Base-by-base conservation (phyloP, 2,329 filamentous ascomycete genomes). In the Colletotrichum falcatum region DNA sequence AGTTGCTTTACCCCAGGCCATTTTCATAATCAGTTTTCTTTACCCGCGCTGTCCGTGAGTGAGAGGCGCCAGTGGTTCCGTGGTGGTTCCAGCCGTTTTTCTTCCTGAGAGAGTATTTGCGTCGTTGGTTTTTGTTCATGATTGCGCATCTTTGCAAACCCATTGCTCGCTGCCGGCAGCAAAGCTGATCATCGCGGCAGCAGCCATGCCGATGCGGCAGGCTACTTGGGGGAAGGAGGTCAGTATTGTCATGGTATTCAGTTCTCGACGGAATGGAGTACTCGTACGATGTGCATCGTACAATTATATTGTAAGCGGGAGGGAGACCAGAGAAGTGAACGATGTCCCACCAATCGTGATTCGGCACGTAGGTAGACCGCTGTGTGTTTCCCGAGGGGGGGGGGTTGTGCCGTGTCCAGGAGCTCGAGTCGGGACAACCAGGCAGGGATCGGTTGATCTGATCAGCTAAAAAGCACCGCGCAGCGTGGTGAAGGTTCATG, bases 401-500 rank as follows among this genome's bases (percentile, higher is more conserved):
- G 54, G 61, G 54, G 60, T 60, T 20, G 61, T 65, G 61, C 46
- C 39, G 60, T 54, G 37, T n/a, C 66, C 61, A 42, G 53, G 59
- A 54, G 53, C 44, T 51, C 20, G 28, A 48, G 66, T 53, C 66
- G 66, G 55, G 39, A 65, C 46, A 48, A 37, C 18, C 37, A 54
- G 61, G 39, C 54, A 65, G 54, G 46, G 54, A 48, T 37, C 37
- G 23, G 61, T 69, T 59, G 61, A 44, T 64, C 64, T 68, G 51
- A 18, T 64, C 11, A 58, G 35, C 53, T 68, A 23, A 14, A 35
- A 35, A 54, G 28, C 51, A 53, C 7, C 26, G 49, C 28, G 49
- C 58, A 55, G 28, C 49, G 49, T 23, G 28, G 33, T 14, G 44
- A 30, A 16, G 56, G 23, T 37, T 42, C 30, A 30, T 30, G 48